A percentile compares a stretch with the other conserved stretches of the same genome.
phyloP scores from a whole-genome alignment of 1,284 basidiomycete genomes.

The Gastroboletus turbinatus region DNA sequence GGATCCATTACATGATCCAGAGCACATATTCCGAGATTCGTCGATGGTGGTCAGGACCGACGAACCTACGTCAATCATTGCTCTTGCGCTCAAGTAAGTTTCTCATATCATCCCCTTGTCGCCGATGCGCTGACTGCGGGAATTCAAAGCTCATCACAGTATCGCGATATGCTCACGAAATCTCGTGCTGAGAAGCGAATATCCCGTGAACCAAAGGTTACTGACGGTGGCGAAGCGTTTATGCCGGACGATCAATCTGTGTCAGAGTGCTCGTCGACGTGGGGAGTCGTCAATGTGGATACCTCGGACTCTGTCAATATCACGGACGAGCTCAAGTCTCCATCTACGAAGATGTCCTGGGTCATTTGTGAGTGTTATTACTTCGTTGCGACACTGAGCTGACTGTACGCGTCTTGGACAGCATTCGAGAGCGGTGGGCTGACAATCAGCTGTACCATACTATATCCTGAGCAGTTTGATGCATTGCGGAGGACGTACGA shows the following conservation, averaged over 20 bases:
- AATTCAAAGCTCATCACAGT: slow-evolving; percentile 73
- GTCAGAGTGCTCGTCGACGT: slow-evolving; percentile 79
- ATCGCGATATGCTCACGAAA: slow-evolving; percentile 80
- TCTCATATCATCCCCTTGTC: background rate
- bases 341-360: slow-evolving; percentile 80
- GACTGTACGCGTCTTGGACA: slow-evolving; percentile 52
- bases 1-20: slow-evolving; percentile 71
- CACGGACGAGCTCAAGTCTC: slow-evolving; percentile 71
- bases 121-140: slow-evolving; percentile 3
- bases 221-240: slow-evolving; percentile 73
- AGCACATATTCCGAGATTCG: slow-evolving; percentile 94
- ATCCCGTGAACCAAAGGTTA: slow-evolving; percentile 63
- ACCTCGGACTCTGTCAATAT: slow-evolving; percentile 61
- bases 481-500: slow-evolving; percentile 90
- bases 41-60: slow-evolving; percentile 95
- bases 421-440: slow-evolving; percentile 90
- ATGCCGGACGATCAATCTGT: slow-evolving; percentile 86
- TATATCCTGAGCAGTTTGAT: slow-evolving; percentile 98
- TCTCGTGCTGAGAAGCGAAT: slow-evolving; percentile 73
- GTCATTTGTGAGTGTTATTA: slow-evolving; percentile 59
- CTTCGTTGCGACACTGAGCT: background rate
- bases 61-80: slow-evolving; percentile 98
- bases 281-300: slow-evolving; percentile 83
- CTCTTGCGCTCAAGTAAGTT: slow-evolving; percentile 84
- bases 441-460: slow-evolving; percentile 93